Percentiles rank a stretch among this genome's conserved stretches.
phyloP scores from a whole-genome alignment of 2,329 filamentous ascomycete species.

The Beauveria asiatica region DNA sequence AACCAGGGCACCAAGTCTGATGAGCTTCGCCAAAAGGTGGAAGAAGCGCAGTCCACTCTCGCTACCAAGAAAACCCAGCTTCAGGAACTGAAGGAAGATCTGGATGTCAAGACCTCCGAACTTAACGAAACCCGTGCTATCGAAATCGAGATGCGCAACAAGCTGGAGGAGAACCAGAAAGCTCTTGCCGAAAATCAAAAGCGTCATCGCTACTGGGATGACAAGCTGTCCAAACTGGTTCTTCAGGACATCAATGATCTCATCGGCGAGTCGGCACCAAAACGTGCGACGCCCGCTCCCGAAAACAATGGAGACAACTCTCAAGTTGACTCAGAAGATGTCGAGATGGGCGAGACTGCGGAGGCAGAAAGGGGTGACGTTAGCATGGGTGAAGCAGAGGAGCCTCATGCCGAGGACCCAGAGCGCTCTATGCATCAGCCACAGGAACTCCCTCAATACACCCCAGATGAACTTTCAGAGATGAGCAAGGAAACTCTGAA shows the following conservation, averaged over 20 bases:
- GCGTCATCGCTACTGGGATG: conserved; percentile 75
- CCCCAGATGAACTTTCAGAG: conserved; percentile 57
- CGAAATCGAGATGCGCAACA: conserved; percentile 98
- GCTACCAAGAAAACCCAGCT: conserved; percentile 74
- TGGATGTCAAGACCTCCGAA: conserved; percentile 78
- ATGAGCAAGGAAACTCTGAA: conserved; percentile 56
- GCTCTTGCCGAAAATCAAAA: conserved; percentile 78
- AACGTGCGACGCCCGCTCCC: conserved; percentile 16
- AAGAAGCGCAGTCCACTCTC: conserved; percentile 74
- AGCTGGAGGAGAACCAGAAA: conserved; percentile 94
- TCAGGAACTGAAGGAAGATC: conserved; percentile 67
- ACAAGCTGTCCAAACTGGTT: conserved; percentile 76
- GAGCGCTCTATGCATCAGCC: conserved; percentile 25
- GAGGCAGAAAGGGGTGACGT: conserved; percentile 17
- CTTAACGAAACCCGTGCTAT: conserved; percentile 81
- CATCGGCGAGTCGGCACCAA: conserved; percentile 29
- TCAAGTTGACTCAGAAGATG: conserved; percentile 23
- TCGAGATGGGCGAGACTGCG: conserved; percentile 22
- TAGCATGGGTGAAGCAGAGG: conserved; percentile 5
- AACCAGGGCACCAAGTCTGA: conserved; percentile 70
- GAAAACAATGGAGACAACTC: conserved; percentile 14
- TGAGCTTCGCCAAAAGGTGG: conserved; percentile 62
- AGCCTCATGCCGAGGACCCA: conserved; percentile 11
- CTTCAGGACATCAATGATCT: conserved; percentile 75
- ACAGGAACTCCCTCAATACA: conserved; percentile 68